phyloP scores from a whole-genome alignment of 2,329 filamentous ascomycete species.

The Scedosporium apiospermum region DNA sequence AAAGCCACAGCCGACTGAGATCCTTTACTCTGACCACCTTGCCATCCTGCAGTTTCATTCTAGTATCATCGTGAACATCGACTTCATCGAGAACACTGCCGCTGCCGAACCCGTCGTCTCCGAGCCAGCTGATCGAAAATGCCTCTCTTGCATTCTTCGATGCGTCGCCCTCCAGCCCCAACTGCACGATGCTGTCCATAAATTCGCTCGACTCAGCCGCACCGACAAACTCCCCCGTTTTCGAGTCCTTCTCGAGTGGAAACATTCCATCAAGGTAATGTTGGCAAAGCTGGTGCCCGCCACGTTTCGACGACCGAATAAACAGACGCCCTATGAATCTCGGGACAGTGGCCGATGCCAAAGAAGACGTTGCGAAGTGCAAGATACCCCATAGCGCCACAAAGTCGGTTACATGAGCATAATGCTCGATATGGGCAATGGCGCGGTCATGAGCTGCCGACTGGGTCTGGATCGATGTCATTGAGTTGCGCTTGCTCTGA shows the following conservation, averaged over 20 bases:
- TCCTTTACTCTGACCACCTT: conserved; percentile 44
- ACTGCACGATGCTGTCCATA: conserved; percentile 47
- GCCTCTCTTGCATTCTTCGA: conserved; percentile 34
- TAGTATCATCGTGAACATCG: conserved; percentile 25
- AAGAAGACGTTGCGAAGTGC: conserved; percentile 42
- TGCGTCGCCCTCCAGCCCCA: conserved; percentile 31
- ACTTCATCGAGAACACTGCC: conserved; percentile 24
- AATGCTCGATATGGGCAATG: conserved; percentile 70
- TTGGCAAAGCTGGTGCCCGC: conserved; percentile 51
- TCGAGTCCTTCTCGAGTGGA: conserved; percentile 33
- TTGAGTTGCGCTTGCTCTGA: conserved; percentile 12
- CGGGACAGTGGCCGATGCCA: conserved; percentile 35
- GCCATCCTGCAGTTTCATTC: conserved; percentile 16
- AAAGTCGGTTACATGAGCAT: conserved; percentile 64
- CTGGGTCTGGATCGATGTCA: conserved; percentile 25
- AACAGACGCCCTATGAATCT: conserved; percentile 56
- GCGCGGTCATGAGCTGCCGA: conserved; percentile 34
- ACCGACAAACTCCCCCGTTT: conserved; percentile 30
- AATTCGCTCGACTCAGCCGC: conserved; percentile 44
- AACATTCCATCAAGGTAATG: conserved; percentile 57
- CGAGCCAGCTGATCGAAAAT: conserved; percentile 36
- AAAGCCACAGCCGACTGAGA: conserved; percentile 52
- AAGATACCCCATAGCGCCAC: conserved; percentile 67
- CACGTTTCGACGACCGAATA: conserved; percentile 34
- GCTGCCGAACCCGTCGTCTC: conserved; percentile 26